Percentiles rank a stretch among this genome's conserved stretches.
phyloP scores from a whole-genome alignment of 305 asterid species.

The Plantago coronopus region DNA sequence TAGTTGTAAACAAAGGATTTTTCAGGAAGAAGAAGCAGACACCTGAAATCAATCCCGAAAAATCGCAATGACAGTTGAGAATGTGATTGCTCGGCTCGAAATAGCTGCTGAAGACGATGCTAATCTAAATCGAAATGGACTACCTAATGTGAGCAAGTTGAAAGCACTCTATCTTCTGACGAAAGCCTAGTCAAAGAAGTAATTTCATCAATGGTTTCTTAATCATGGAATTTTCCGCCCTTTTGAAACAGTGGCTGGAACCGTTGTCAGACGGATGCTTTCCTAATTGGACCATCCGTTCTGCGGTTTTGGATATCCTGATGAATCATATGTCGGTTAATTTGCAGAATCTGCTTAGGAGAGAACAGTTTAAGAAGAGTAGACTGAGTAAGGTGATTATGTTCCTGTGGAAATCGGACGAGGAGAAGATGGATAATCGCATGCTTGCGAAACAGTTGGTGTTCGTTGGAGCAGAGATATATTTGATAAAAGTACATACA shows the following conservation, averaged over 20 bases:
- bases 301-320: constrained; percentile 13
- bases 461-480: constrained; percentile 55
- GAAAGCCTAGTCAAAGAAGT: constrained; percentile 85
- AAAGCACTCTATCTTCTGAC: constrained; percentile 74
- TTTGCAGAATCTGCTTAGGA: constrained; percentile 65
- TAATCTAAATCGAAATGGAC: constrained; percentile 61
- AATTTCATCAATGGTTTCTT: constrained; percentile 74
- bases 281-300: constrained; percentile 78
- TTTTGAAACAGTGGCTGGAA: constrained; percentile 87
- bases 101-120: constrained; percentile 87
- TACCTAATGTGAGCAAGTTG: constrained; percentile 79
- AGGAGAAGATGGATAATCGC: constrained; percentile 79
- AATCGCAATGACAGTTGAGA: constrained; percentile 67
- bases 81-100: constrained; percentile 86
- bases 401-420: constrained; percentile 75
- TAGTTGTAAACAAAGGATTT: background rate
- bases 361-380: constrained; percentile 79
- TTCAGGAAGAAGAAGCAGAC: constrained; percentile 82
- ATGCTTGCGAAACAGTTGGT: constrained; percentile 93
- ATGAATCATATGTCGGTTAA: constrained; percentile 87
- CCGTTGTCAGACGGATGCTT: constrained; percentile 97
- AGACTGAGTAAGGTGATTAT: constrained; percentile 89
- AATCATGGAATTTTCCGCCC: constrained; percentile 11
- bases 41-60: constrained; percentile 77
- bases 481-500: background rate